phyloP scores from a whole-genome alignment of 192 early-diverging fungal genomes.

The Backusella macrospora region DNA sequence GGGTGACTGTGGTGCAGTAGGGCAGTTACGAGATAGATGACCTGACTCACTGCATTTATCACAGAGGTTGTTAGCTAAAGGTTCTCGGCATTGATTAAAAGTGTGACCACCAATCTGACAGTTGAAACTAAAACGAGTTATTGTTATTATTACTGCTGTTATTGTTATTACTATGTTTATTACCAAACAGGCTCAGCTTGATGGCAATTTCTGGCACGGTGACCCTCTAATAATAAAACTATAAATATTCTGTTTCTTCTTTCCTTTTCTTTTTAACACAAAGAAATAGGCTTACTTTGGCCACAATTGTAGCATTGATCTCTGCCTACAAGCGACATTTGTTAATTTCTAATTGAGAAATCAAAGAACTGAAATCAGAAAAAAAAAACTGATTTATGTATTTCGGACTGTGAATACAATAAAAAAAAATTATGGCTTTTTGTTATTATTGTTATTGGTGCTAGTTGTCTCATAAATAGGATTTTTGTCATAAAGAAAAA shows the following conservation, averaged over 20 bases:
- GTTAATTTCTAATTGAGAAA: not conserved
- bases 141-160: not conserved
- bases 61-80: constrained; percentile 30
- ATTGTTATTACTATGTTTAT: not conserved
- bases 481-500: too few species aligned
- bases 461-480: not conserved
- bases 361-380: not conserved
- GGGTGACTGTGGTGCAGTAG: constrained; percentile 31
- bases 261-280: not conserved
- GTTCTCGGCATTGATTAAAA: constrained; percentile 36
- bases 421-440: not conserved
- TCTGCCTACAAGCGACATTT: not conserved
- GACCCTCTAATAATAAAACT: constrained; percentile 39
- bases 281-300: constrained; percentile 26
- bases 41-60: constrained; percentile 43
- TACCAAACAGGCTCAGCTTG: constrained; percentile 53
- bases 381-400: too few species aligned
- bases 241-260: not conserved
- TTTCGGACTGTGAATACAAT: not conserved
- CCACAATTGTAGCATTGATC: constrained; percentile 36
- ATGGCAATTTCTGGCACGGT: constrained; percentile 54
- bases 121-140: constrained; percentile 47
- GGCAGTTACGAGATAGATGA: not conserved
- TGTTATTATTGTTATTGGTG: not conserved
- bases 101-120: constrained; percentile 48